A percentile compares a stretch with the other conserved stretches of the same genome.
Conservation (phyloP, 192 early-diverging fungal species). For the Coemansia sp. region DNA sequence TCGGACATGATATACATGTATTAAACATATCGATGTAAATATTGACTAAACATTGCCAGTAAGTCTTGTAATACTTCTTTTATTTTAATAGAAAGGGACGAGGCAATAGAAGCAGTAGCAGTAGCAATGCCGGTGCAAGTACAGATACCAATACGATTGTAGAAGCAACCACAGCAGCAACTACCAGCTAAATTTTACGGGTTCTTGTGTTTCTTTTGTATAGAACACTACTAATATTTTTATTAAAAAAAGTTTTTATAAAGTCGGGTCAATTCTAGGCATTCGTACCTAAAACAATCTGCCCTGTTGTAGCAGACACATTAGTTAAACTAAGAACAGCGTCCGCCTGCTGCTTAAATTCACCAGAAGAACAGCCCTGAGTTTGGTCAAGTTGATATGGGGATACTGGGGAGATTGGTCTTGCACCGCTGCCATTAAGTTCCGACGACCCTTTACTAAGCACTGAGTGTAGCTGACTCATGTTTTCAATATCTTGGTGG, state of each 20-base stretch:
- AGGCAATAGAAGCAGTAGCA: constrained; percentile 9
- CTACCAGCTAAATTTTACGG: neutral
- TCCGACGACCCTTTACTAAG: constrained; percentile 28
- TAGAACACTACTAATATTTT: neutral
- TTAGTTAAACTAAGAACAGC: neutral
- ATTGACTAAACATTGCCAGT: neutral
- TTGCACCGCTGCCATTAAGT: constrained; percentile 7
- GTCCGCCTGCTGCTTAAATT: constrained; percentile 33
- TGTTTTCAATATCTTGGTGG: constrained; percentile 32
- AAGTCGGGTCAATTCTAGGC: neutral
- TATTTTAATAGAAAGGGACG: constrained; percentile 4
- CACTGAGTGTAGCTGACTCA: constrained; percentile 35
- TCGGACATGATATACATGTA: neutral
- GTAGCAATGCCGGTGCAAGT: constrained; percentile 1
- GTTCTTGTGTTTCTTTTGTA: neutral
- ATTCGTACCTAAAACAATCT: constrained; percentile 9
- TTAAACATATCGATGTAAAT: neutral
- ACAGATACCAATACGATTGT: neutral
- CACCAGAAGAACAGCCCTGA: constrained; percentile 29
- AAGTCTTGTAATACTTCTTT: neutral
- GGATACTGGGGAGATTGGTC: constrained; percentile 47
- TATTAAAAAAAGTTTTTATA: neutral
- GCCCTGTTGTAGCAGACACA: constrained; percentile 8
- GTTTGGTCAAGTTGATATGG: constrained; percentile 46
- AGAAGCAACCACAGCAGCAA: neutral